Evolutionary conservation across 2,329 filamentous ascomycete genomes (phyloP), one percentile per base, ranked within the genome.

Genomic region (Dryadomyces quercus-mongolicae): DNA sequence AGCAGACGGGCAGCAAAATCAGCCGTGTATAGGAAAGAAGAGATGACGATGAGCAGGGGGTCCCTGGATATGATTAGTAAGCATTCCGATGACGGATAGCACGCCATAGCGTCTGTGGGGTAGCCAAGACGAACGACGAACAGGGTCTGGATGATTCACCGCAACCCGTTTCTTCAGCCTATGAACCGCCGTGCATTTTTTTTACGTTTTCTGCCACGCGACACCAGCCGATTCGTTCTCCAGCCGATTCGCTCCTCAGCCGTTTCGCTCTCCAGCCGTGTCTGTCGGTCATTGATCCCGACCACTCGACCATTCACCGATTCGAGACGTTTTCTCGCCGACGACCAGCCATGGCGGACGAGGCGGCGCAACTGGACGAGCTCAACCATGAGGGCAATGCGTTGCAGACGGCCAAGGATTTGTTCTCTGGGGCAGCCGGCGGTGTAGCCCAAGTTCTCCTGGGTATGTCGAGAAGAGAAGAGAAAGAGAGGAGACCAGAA

Each of bases 381-480:
- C 51, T 44, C 15, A 42, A 40, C 50, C 42, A 51, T 36, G 57
- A 60, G 51, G 66, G 64, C 57, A 67, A 69, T 54, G 70, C 68
- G 22, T 60, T 75, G 62, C 81, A 85, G 66, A 86, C 86, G 51
- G 74, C 84, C 63, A 98, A 97, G 75, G 93, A 98, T 71, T 75
- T 98, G 56, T 86, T 92, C 66, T 82, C 93, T 12, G 93, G 93
- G 42, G 93, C 93, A 56, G 86, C 85, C 8, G 93, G 93, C 59
- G 93, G 93, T 62, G 78, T 97, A 62, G 92, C 93, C 18, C 93
- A 98, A 71, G 93, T 98, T 46, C 73, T 98, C 58, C 78, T 97
- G 60, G 92, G 91, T 95, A 50, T 2, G 52, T 53, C 12, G 9
- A n/a, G 18, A 45, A 31, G 25, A 31, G 25, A 31, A 31, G 25